phyloP scores from a whole-genome alignment of 768 basidiomycete genomes.

The Crucibulum laeve region DNA sequence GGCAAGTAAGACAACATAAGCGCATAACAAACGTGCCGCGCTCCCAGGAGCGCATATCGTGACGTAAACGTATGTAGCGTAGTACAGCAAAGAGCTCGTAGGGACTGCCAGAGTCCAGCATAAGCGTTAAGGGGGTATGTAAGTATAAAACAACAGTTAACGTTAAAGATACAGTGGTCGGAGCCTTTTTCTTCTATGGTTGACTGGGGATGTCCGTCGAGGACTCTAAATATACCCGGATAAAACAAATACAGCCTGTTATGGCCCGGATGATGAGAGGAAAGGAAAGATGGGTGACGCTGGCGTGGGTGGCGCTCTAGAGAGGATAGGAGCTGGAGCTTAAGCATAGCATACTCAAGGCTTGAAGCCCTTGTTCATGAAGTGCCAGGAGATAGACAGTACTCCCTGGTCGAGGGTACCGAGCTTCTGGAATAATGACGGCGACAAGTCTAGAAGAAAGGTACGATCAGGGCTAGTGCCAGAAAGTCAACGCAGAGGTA shows the following conservation, averaged over 20 bases:
- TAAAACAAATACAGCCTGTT: too few relatives aligned
- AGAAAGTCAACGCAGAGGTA: background rate
- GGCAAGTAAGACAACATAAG: too few relatives aligned
- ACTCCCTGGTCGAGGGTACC: constrained; percentile 43
- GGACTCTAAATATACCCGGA: background rate
- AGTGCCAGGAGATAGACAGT: constrained; percentile 57
- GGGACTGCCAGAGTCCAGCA: background rate
- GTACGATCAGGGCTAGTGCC: background rate
- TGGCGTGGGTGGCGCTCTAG: too few relatives aligned
- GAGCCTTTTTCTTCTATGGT: background rate
- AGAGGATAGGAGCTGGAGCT: background rate
- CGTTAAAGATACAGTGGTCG: background rate
- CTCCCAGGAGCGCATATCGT: too few relatives aligned
- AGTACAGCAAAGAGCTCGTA: too few relatives aligned
- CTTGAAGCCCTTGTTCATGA: constrained; percentile 41
- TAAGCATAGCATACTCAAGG: constrained; percentile 23
- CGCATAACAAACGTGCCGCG: too few relatives aligned
- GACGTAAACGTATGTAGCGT: too few relatives aligned
- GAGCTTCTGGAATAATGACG: constrained; percentile 51
- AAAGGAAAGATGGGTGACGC: too few relatives aligned
- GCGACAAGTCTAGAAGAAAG: constrained; percentile 56
- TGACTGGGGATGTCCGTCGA: background rate
- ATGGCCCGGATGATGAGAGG: too few relatives aligned
- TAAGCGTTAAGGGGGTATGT: background rate
- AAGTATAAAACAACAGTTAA: background rate